Evolutionary conservation across 345 rosid genomes (phyloP).

Genomic region (Citropsis articulata): DNA sequence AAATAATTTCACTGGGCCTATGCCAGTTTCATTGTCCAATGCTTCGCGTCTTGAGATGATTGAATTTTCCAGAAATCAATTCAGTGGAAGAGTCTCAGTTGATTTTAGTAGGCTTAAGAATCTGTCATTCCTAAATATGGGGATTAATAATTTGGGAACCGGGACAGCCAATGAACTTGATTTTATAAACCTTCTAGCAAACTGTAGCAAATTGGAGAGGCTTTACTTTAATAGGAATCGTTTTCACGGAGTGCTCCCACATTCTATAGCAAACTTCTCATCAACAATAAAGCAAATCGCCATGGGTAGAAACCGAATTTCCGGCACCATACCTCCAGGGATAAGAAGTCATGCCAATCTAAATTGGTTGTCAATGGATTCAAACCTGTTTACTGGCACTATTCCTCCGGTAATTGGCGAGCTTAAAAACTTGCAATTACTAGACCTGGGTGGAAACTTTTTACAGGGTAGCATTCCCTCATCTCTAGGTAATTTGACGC

Average conservation of each 20-base stretch:
- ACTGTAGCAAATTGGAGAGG: no score
- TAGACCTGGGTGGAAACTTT: not conserved
- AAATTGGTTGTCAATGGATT: not conserved
- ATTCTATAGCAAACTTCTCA: slow-evolving; percentile 11
- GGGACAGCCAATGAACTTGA: no score
- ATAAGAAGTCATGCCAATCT: slow-evolving; percentile 23
- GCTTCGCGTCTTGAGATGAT: not conserved
- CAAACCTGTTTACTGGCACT: slow-evolving; percentile 6
- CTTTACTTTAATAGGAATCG: no score
- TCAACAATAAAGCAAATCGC: rapidly evolving
- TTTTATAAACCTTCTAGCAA: no score
- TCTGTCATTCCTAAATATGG: not conserved
- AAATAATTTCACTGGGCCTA: slow-evolving; percentile 16
- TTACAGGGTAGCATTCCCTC: slow-evolving; percentile 15
- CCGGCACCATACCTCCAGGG: not conserved
- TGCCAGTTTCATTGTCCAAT: slow-evolving; percentile 27
- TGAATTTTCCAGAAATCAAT: rapidly evolving
- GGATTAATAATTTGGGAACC: not conserved
- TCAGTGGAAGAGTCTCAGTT: slow-evolving; percentile 8
- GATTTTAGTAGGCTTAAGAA: not conserved
- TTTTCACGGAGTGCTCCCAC: not conserved
- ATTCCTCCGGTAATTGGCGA: slow-evolving; percentile 8
- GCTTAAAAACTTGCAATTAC: not conserved
- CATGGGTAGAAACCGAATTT: not conserved
- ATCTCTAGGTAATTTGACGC: not conserved